A percentile compares a stretch with the other conserved stretches of the same genome.
Evolutionary conservation across 176 grass and related monocot genomes (phyloP).

Genomic region (Puya raimondii): DNA sequence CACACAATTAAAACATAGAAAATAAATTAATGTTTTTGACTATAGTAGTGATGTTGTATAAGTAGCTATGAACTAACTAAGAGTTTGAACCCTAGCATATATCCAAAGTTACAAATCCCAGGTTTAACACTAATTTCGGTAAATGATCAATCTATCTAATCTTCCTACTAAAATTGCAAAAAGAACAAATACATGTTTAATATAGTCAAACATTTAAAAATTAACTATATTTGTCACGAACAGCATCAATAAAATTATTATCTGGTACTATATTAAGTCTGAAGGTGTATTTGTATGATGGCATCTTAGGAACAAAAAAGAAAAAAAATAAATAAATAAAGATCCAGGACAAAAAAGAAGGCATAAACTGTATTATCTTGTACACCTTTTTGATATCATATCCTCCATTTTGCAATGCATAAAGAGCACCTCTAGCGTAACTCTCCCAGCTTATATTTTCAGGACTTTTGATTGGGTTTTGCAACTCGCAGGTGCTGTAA

Average conservation of each 20-base stretch:
- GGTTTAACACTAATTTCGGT: too few species aligned
- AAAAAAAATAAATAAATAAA: not conserved
- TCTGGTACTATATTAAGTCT: not conserved
- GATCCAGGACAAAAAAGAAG: slow-evolving; percentile 2
- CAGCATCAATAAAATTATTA: not conserved
- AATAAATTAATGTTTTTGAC: not conserved
- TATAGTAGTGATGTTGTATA: not conserved
- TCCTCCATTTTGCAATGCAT: slow-evolving; percentile 71
- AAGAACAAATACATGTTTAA: not conserved
- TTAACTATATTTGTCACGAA: not conserved
- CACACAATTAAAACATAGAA: not conserved
- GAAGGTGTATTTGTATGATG: not conserved
- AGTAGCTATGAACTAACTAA: not conserved
- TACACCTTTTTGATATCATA: slow-evolving; percentile 76
- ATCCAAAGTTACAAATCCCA: too few species aligned
- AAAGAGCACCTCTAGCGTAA: slow-evolving; percentile 87
- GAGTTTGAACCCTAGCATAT: too few species aligned
- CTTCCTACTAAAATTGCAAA: not conserved
- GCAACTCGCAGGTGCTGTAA: slow-evolving; percentile 56
- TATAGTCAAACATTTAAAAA: not conserved
- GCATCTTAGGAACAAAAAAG: not conserved
- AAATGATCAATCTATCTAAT: too few species aligned
- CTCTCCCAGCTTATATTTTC: slow-evolving; percentile 70
- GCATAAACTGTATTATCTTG: slow-evolving; percentile 6
- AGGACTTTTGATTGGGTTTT: slow-evolving; percentile 52